Evolutionary conservation across 129 eudicot genomes (phyloP).

Genomic region (Heracleum sosnowskyi): DNA sequence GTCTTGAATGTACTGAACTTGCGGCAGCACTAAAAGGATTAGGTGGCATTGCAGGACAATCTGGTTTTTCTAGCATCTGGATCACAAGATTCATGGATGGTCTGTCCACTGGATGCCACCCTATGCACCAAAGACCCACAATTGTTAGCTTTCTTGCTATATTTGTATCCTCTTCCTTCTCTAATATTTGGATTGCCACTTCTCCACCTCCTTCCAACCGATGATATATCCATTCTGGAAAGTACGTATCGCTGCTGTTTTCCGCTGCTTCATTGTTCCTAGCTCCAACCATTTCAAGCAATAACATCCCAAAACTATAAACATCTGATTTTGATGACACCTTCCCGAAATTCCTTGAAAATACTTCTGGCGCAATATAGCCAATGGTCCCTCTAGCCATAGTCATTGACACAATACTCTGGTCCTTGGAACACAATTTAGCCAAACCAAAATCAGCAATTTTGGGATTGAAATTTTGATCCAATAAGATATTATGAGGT

Average conservation of each 20-base stretch:
- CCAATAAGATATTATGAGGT: constrained; percentile 8
- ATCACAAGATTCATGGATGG: constrained; percentile 9
- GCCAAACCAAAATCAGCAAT: constrained; percentile 13
- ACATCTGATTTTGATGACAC: constrained; percentile 13
- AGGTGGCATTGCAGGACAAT: constrained; percentile 1
- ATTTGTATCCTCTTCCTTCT: not conserved
- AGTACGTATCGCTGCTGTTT: not conserved
- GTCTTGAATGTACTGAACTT: not conserved
- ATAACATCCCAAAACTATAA: constrained; percentile 11
- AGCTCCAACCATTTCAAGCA: constrained; percentile 11
- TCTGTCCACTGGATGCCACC: constrained; percentile 11
- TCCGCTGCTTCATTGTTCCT: not conserved
- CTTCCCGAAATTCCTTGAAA: constrained; percentile 5
- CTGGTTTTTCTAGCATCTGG: constrained; percentile 5
- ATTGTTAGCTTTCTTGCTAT: constrained; percentile 5
- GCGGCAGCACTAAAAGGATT: not conserved
- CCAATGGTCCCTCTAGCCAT: constrained; percentile 11
- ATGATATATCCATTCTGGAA: constrained; percentile 7
- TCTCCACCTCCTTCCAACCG: constrained; percentile 10
- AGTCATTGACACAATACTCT: not conserved
- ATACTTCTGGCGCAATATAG: constrained; percentile 10
- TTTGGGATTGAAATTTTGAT: constrained; percentile 4
- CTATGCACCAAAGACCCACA: constrained; percentile 14
- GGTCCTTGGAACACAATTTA: constrained; percentile 14
- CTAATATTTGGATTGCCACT: constrained; percentile 1